phyloP scores from a whole-genome alignment of 2,329 filamentous ascomycete genomes.

The Colletotrichum tanaceti region DNA sequence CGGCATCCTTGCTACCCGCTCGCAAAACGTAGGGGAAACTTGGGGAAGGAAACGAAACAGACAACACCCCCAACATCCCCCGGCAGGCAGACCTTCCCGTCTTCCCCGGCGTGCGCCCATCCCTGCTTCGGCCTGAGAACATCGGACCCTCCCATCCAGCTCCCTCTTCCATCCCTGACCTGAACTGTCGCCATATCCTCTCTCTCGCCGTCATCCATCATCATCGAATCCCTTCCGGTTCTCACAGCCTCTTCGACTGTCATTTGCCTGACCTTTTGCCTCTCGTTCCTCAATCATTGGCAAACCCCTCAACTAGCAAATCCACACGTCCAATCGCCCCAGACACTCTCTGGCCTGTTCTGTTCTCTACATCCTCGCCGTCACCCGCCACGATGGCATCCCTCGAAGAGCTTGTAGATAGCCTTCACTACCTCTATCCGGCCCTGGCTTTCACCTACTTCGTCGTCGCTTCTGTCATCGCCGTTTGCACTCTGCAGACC shows the following conservation, averaged over 20 bases:
- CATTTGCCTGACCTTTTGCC: not conserved
- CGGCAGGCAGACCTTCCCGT: constrained; percentile 29
- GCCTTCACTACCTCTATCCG: constrained; percentile 70
- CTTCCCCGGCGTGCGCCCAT: constrained; percentile 24
- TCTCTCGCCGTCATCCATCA: not conserved
- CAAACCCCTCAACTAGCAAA: not conserved
- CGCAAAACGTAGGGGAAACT: constrained; percentile 9
- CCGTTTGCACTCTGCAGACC: constrained; percentile 65
- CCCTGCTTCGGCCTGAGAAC: constrained; percentile 19
- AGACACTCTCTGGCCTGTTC: not conserved
- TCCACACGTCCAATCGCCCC: not conserved
- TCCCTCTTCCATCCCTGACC: constrained; percentile 6
- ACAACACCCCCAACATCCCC: not conserved
- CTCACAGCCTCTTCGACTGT: constrained; percentile 5
- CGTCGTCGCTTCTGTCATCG: constrained; percentile 60
- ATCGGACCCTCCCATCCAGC: constrained; percentile 16
- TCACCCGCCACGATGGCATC: constrained; percentile 39
- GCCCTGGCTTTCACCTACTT: constrained; percentile 69
- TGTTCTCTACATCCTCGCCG: not conserved
- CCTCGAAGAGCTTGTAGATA: constrained; percentile 51
- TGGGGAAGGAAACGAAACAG: constrained; percentile 36
- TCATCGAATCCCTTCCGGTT: constrained; percentile 11
- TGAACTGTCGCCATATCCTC: not conserved
- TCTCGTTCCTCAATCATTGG: constrained; percentile 4
- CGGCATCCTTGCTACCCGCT: not conserved